phyloP scores from a whole-genome alignment of 1,139 yeast species.

The Suhomyces wounanorum region DNA sequence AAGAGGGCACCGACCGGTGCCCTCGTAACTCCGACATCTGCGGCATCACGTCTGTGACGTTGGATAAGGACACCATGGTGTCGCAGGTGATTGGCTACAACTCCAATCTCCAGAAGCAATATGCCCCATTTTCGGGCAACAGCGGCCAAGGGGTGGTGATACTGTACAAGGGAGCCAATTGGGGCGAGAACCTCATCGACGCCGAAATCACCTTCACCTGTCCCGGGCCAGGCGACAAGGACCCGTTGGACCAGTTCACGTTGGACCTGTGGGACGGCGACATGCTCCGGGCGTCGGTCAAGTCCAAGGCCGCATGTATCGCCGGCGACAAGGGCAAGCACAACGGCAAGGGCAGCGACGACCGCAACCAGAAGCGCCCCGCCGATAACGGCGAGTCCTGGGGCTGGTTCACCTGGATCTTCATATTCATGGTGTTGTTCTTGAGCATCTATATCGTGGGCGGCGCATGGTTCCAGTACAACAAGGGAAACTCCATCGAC shows the following conservation, averaged over 20 bases:
- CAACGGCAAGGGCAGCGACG: constrained; percentile 19
- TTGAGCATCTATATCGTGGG: constrained; percentile 73
- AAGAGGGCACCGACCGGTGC: constrained; percentile 49
- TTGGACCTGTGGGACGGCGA: constrained; percentile 37
- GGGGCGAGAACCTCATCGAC: constrained; percentile 65
- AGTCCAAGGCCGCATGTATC: constrained; percentile 43
- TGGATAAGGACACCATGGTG: constrained; percentile 48
- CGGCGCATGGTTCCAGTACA: constrained; percentile 76
- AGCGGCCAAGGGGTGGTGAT: constrained; percentile 48
- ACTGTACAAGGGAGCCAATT: constrained; percentile 55
- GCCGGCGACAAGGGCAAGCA: constrained; percentile 29
- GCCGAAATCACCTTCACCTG: constrained; percentile 60
- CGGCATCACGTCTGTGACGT: constrained; percentile 55
- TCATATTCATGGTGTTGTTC: constrained; percentile 65
- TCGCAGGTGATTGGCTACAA: constrained; percentile 58
- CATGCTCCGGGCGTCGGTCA: constrained; percentile 28
- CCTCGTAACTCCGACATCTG: constrained; percentile 71
- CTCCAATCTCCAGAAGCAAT: constrained; percentile 39
- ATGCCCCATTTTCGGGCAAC: constrained; percentile 17
- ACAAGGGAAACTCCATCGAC: constrained; percentile 53
- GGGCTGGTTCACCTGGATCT: constrained; percentile 80
- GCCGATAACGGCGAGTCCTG: constrained; percentile 52
- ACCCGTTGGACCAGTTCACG: constrained; percentile 23
- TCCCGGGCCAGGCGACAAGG: constrained; percentile 28
- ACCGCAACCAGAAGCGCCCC: constrained; percentile 25